Evolutionary conservation across 1,139 yeast genomes (phyloP).

Genomic region (Pichia sp.): DNA sequence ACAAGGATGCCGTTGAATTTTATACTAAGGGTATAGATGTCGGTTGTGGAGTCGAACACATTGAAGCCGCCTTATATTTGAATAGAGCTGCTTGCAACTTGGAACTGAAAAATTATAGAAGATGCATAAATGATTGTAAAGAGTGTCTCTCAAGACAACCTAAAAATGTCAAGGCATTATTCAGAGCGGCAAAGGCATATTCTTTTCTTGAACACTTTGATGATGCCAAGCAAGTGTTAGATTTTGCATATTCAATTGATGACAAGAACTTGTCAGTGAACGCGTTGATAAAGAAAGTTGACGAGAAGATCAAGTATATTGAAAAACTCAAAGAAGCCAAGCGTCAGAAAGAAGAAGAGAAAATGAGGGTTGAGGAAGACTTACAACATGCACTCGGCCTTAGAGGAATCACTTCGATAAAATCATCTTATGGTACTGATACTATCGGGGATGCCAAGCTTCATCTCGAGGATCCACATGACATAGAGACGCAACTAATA

Average conservation of each 20-base stretch:
- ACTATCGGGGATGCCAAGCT: conserved; percentile 40
- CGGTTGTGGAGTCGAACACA: conserved; percentile 45
- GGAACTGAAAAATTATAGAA: conserved; percentile 75
- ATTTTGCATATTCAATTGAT: conserved; percentile 59
- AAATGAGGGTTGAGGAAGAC: conserved; percentile 31
- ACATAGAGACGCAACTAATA: conserved; percentile 69
- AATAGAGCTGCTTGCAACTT: conserved; percentile 92
- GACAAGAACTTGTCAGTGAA: conserved; percentile 48
- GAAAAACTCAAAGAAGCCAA: conserved; percentile 22
- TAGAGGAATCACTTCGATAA: conserved; percentile 46
- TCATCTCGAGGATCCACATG: conserved; percentile 60
- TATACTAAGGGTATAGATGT: conserved; percentile 79
- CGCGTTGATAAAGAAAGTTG: conserved; percentile 34
- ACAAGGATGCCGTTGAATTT: conserved; percentile 65
- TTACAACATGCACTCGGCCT: conserved; percentile 47
- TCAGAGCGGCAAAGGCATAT: conserved; percentile 78
- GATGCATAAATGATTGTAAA: conserved; percentile 82
- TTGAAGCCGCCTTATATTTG: conserved; percentile 58
- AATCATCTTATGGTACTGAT: conserved; percentile 46
- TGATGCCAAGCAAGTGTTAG: conserved; percentile 63
- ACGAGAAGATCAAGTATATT: conserved; percentile 29
- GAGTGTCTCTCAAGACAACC: conserved; percentile 61
- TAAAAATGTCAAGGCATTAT: conserved; percentile 74
- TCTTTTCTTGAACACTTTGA: conserved; percentile 57
- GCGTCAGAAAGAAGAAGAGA: conserved; percentile 23